Base-by-base conservation (phyloP, 306 rosid species). In the Corylus heterophylla region DNA sequence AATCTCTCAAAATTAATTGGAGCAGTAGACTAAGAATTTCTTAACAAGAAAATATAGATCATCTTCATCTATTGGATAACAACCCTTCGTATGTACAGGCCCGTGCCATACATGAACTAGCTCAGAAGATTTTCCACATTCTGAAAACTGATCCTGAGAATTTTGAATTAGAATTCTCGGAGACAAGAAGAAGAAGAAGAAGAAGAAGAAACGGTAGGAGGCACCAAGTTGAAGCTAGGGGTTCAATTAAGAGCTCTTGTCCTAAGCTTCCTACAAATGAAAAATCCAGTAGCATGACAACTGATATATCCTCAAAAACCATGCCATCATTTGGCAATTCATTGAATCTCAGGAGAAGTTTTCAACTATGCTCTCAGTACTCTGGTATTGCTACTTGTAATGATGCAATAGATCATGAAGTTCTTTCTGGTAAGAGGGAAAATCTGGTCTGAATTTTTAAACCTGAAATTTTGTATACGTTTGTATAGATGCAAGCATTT, bases 101-200 rank as follows among this genome's bases (percentile, higher is more conserved):
- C 63, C 90, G 90, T 44, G 74, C 81, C 18, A 84, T 92, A 25
- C 78, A 77, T 55, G 94, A 90, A 54, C 66, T 84, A 50, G 88
- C 91, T 31, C 86, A 78, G 81, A 83, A 88, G 74, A 87, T 83
- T 69, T 86, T 91, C 63, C 80, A 83, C 69, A 45, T 75, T 71
- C 63, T 92, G 76, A 90, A 84, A 82, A 76, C 68, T 51, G 69
- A 66, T 70, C 89, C 93, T 11, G 79, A 89, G 64, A 88, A 86
- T 52, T 87, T 92, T 79, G 86, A 87, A 74, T 58, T 20, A 16
- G 90, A 92, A 68, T 87, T 84, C 80, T 84, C 82, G 2, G 89
- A 86, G 73, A 77, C 84, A 45, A 88, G 79, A 55, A 77, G 71
- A 50, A 85, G 84, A 86, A 73, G 17, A 10, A 58, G 64, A 58